These are phyloP conservation scores for Claviceps paspali DNA, from an alignment of 2,329 filamentous ascomycete species.

Conservation along the genomic window DNA sequence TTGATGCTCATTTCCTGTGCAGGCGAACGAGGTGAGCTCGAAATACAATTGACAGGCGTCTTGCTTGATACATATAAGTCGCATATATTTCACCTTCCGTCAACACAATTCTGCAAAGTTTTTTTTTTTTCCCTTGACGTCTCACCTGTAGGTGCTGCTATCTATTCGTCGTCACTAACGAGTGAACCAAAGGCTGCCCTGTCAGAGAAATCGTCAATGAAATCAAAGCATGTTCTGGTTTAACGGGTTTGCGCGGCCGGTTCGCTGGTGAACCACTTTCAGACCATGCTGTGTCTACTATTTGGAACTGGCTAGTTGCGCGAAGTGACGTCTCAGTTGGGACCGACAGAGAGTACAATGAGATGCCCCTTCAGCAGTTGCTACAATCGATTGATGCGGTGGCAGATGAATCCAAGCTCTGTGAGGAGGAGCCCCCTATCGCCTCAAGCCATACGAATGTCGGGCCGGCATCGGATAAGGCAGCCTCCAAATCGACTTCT, in stretches of 20 bases:
- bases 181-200: slow-evolving; percentile 14
- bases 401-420: neutral
- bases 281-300: slow-evolving; percentile 15
- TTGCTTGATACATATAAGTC: neutral
- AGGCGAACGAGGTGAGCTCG: slow-evolving; percentile 19
- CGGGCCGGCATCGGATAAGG: neutral
- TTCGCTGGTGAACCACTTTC: slow-evolving; percentile 8
- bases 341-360: slow-evolving; percentile 16
- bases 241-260: slow-evolving; percentile 7
- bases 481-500: neutral
- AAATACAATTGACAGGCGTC: too few relatives aligned
- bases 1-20: slow-evolving; percentile 22
- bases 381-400: slow-evolving; percentile 6
- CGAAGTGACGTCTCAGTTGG: slow-evolving; percentile 23
- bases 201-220: slow-evolving; percentile 17
- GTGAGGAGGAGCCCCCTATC: neutral
- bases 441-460: neutral
- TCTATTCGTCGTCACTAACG: neutral
- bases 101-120: too few relatives aligned
- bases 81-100: too few relatives aligned
- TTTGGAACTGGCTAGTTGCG: slow-evolving; percentile 22
- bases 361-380: slow-evolving; percentile 23
- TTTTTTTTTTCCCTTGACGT: too few relatives aligned
- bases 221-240: slow-evolving; percentile 13
- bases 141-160: too few relatives aligned